These are phyloP conservation scores for Bruguiera hainesii DNA, from an alignment of 441 rosid species.

Conservation along the genomic window DNA sequence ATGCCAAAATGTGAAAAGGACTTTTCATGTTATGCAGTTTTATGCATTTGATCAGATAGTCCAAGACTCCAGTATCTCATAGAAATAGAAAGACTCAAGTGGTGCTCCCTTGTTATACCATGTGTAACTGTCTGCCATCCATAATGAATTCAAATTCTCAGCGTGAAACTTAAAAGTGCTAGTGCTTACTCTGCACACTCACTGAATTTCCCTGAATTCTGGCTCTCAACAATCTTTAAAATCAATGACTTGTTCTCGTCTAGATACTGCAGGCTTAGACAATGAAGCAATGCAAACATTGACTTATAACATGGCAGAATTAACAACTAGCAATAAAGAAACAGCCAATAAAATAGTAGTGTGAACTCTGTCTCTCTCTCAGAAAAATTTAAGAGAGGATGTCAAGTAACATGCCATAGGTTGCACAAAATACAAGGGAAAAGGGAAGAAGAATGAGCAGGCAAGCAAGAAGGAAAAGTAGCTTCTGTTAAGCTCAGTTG, in stretches of 20 bases:
- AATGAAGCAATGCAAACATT: not conserved
- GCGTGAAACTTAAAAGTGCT: not conserved
- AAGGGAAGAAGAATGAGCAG: too few relatives aligned
- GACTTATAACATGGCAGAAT: not conserved
- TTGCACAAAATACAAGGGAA: too few relatives aligned
- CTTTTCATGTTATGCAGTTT: too few relatives aligned
- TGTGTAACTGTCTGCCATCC: not conserved
- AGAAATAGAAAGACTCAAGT: not conserved
- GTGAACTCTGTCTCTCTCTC: not conserved
- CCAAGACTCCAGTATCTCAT: too few relatives aligned
- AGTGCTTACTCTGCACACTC: constrained; percentile 94
- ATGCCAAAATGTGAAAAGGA: too few relatives aligned
- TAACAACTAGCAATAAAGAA: not conserved
- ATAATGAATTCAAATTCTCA: not conserved
- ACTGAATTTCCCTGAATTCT: constrained; percentile 81
- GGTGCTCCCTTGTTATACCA: not conserved
- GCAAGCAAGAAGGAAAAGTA: too few relatives aligned
- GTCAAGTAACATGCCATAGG: too few relatives aligned
- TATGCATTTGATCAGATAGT: too few relatives aligned
- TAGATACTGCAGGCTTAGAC: constrained; percentile 63
- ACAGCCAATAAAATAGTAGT: too few relatives aligned
- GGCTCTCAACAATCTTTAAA: constrained; percentile 97
- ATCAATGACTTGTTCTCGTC: constrained; percentile 99
- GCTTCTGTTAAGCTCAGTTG: not conserved
- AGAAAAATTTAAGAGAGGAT: not conserved